A percentile compares a stretch with the other conserved stretches of the same genome.
phyloP scores from a whole-genome alignment of 192 early-diverging fungal genomes.

The Coemansia sp. region DNA sequence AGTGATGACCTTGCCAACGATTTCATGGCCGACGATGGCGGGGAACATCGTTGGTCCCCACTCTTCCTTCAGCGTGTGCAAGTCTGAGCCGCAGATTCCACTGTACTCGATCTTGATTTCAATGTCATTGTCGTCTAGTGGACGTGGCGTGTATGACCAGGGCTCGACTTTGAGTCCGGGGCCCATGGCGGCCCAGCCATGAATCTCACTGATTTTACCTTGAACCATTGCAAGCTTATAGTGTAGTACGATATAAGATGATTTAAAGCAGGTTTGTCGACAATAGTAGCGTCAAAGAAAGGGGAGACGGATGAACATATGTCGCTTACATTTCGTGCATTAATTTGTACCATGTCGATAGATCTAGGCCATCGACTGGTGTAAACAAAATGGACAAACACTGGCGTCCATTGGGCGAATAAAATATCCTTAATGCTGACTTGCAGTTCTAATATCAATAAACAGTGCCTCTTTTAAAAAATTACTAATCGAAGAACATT shows the following conservation, averaged over 20 bases:
- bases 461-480: too few species aligned
- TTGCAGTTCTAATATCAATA: too few species aligned
- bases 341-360: neutral
- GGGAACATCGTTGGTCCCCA: slow-evolving; percentile 57
- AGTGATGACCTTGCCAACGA: slow-evolving; percentile 64
- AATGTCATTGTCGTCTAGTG: slow-evolving; percentile 63
- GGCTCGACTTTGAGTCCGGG: slow-evolving; percentile 38
- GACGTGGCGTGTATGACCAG: slow-evolving; percentile 61
- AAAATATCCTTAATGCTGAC: neutral
- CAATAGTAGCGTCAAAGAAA: neutral
- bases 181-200: slow-evolving; percentile 51
- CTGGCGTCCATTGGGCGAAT: neutral
- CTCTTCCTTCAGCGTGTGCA: slow-evolving; percentile 69
- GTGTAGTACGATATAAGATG: neutral
- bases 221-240: slow-evolving; percentile 20
- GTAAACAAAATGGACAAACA: neutral
- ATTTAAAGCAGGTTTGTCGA: neutral
- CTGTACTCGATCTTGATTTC: slow-evolving; percentile 76
- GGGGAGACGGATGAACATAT: neutral
- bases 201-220: slow-evolving; percentile 41
- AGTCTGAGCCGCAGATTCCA: slow-evolving; percentile 79
- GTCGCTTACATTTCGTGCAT: neutral
- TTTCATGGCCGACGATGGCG: slow-evolving; percentile 69
- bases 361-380: neutral
- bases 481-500: too few species aligned